Conservation (phyloP, 139 green algal genomes). For the Eudorina sp. region DNA sequence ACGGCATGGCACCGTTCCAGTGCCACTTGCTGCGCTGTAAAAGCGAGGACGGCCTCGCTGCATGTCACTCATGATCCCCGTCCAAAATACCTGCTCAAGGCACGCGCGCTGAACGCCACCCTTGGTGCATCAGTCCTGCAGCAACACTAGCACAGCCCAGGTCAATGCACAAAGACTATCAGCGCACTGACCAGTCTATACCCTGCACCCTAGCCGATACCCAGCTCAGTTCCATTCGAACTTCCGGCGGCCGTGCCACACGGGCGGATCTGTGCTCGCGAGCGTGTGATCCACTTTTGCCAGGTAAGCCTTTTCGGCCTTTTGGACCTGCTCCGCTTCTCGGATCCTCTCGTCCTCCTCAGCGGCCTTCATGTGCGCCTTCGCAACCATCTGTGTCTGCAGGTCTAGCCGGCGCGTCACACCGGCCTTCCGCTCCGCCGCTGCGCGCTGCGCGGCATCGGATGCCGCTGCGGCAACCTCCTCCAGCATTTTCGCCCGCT, state of each 20-base stretch:
- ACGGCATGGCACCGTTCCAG: too few relatives aligned
- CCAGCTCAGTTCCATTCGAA: constrained; percentile 53
- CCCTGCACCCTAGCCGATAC: too few relatives aligned
- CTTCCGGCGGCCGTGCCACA: constrained; percentile 60
- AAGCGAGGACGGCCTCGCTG: too few relatives aligned
- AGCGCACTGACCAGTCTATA: too few relatives aligned
- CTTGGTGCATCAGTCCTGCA: too few relatives aligned
- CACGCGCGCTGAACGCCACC: too few relatives aligned
- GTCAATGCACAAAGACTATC: too few relatives aligned
- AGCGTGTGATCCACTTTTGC: constrained; percentile 46
- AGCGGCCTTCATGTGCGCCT: constrained; percentile 65
- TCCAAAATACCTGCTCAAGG: too few relatives aligned
- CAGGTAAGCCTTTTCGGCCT: constrained; percentile 50
- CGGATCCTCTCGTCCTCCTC: constrained; percentile 66
- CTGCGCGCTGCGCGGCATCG: constrained; percentile 22
- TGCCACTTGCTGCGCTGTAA: too few relatives aligned
- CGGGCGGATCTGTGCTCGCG: constrained; percentile 37
- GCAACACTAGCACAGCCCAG: too few relatives aligned
- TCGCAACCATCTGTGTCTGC: constrained; percentile 69
- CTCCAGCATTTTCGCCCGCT: constrained; percentile 35
- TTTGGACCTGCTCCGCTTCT: constrained; percentile 32
- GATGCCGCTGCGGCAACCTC: neutral
- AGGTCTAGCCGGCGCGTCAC: constrained; percentile 65
- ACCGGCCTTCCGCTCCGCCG: constrained; percentile 12
- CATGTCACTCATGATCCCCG: too few relatives aligned